These are phyloP conservation scores for Podospora sp. DNA, from an alignment of 495 filamentous ascomycete species.

Conservation along the genomic window DNA sequence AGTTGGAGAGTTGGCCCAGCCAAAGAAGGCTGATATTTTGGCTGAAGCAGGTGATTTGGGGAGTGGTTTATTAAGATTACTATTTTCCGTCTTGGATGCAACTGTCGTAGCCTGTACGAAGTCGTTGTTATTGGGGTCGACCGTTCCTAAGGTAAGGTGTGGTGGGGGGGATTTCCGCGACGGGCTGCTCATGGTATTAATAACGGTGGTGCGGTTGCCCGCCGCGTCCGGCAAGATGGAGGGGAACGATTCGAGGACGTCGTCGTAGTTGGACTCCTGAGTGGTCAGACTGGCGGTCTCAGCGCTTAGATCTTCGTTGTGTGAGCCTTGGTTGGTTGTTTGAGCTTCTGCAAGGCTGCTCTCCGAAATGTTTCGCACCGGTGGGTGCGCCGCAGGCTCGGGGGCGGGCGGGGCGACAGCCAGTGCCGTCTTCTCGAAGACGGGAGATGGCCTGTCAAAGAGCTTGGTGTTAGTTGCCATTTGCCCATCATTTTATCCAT, in stretches of 20 bases:
- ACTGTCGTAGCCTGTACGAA: slow-evolving; percentile 30
- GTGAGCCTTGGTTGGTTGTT: slow-evolving; percentile 34
- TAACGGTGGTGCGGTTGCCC: slow-evolving; percentile 31
- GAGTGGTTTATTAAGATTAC: slow-evolving; percentile 52
- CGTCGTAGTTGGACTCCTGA: slow-evolving; percentile 40
- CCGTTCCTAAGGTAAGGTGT: slow-evolving; percentile 47
- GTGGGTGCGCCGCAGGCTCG: slow-evolving; percentile 36
- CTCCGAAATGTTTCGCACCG: slow-evolving; percentile 38
- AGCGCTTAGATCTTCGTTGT: slow-evolving; percentile 42
- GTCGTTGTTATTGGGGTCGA: slow-evolving; percentile 28
- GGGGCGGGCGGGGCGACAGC: slow-evolving; percentile 25
- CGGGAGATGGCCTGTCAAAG: slow-evolving; percentile 34
- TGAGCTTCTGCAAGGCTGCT: slow-evolving; percentile 44
- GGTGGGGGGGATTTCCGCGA: slow-evolving; percentile 52
- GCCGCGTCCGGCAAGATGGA: slow-evolving; percentile 28
- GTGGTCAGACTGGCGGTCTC: slow-evolving; percentile 37
- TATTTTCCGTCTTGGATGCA: slow-evolving; percentile 21
- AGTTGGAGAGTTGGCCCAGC: slow-evolving; percentile 53
- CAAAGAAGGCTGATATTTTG: slow-evolving; percentile 55
- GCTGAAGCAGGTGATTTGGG: slow-evolving; percentile 57
- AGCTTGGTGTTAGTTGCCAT: slow-evolving; percentile 33
- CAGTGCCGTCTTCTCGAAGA: slow-evolving; percentile 21
- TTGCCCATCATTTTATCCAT: slow-evolving; percentile 27
- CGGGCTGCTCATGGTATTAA: slow-evolving; percentile 47
- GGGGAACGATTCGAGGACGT: slow-evolving; percentile 32